These are phyloP conservation scores for Aspergillus chevalieri DNA, from an alignment of 2,329 filamentous ascomycete genomes.

Conservation along the genomic window DNA sequence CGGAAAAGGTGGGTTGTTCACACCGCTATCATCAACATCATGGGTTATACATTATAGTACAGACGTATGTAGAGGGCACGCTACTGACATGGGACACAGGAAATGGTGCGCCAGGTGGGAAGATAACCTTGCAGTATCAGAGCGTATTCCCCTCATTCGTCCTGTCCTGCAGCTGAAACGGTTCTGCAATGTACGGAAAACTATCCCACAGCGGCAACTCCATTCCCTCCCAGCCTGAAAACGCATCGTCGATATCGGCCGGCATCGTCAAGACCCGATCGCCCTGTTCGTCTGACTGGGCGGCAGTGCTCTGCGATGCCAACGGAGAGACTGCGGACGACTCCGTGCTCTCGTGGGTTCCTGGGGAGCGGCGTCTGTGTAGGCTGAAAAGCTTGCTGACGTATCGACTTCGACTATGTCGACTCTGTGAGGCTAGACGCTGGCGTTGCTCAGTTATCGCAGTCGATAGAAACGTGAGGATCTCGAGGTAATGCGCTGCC, in stretches of 20 bases:
- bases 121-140: too few species aligned
- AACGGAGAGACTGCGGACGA: slow-evolving; percentile 6
- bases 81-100: too few species aligned
- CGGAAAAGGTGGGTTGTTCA: too few species aligned
- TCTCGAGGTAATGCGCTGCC: slow-evolving; percentile 53
- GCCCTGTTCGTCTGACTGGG: slow-evolving; percentile 5
- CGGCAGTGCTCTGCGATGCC: neutral
- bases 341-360: slow-evolving; percentile 2
- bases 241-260: slow-evolving; percentile 12
- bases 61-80: too few species aligned
- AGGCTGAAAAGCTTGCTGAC: slow-evolving; percentile 34
- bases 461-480: slow-evolving; percentile 44
- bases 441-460: slow-evolving; percentile 42
- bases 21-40: too few species aligned
- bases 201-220: slow-evolving; percentile 31
- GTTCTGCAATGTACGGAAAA: slow-evolving; percentile 26
- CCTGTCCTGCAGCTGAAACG: slow-evolving; percentile 2
- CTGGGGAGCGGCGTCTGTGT: slow-evolving; percentile 11
- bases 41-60: too few species aligned
- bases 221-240: slow-evolving; percentile 29
- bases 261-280: slow-evolving; percentile 4
- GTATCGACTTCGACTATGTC: slow-evolving; percentile 26
- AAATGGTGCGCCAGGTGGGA: too few species aligned
- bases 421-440: slow-evolving; percentile 20
- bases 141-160: neutral